Evolutionary conservation across 352 stramenopile genomes (phyloP), one percentile per base, ranked within the genome.

Genomic region (Phytophthora pluvialis): DNA sequence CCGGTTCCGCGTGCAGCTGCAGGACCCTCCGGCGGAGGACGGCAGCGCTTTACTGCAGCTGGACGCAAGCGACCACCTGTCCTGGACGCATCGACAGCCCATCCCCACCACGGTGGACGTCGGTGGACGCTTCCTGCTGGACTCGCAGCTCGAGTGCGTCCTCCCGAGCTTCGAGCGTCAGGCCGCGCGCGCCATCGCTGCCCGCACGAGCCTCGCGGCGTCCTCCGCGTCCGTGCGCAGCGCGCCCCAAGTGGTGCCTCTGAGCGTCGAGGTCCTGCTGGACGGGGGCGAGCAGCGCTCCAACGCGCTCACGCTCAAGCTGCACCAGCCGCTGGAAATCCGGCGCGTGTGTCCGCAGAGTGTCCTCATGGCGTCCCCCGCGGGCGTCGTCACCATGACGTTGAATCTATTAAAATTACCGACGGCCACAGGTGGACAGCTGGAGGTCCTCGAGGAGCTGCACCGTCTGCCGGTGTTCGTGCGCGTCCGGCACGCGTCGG

Each of bases 61-160:
- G 11, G 47, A 50, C n/a, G 13, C 32, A 28, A 38, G 13, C 33
- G 58, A 59, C 54, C 31, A 53, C 21, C 11, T 50, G 11, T 35
- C 26, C 3, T 50, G 45, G 32, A 38, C 47, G 45, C 31, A 44
- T 26, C 48, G 32, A 0, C 42, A 36, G 26, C n/a, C 32, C 32
- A 40, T 63, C 21, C 50, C 47, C 35, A 58, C 53, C 12, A 68
- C 40, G 3, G 46, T 80, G 10, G 80, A 91, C 48, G 70, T 89
- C 15, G 26, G 36, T 12, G 83, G 66, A 10, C 66, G 49, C 8
- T 91, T 87, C 54, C 33, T 90, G 25, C 52, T 85, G 2, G 80
- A 90, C 39, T 79, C 78, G 29, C 83, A 91, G 49, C 62, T 91
- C 16, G 75, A 88, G 47, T 89, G 81, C 35, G 51, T 85, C 28